Evolutionary conservation across 345 rosid species (phyloP), one percentile per base, ranked within the genome.

Genomic region (Populus pruinosa): DNA sequence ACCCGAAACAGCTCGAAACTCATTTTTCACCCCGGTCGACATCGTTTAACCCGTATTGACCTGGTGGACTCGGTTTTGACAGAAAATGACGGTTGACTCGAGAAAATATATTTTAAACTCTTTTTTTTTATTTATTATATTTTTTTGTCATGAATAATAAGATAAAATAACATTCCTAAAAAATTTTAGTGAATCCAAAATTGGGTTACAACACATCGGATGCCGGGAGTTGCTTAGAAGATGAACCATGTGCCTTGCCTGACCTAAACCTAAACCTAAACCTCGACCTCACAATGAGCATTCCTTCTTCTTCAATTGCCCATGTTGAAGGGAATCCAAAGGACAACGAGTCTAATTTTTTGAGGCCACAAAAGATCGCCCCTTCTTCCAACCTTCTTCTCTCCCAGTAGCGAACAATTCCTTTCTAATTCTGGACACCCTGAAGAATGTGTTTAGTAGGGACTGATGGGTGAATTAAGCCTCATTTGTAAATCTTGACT

Each of bases 201-300:
- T n/a, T n/a, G n/a, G n/a, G n/a, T n/a, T n/a, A n/a, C n/a, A n/a
- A n/a, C n/a, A n/a, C n/a, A n/a, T 86, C 90, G 0, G 85, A 87
- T 73, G 85, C 83, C 5, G 84, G 63, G 12, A 85, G 89, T 72
- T 73, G 84, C 81, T 36, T 82, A 64, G 84, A 85, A 29, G 80
- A 88, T 50, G 82, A 79, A 11, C 77, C 74, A 12, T 18, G 61
- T 59, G 41, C 67, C 2, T 59, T 87, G 69, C 92, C 89, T 31
- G 89, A 89, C 77, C 80, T 89, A 59, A 89, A 89, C 72, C 27
- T 27, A 27, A 27, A 89, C 77, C 80, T 89, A 59, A 89, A 89
- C 72, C 88, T 89, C n/a, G 87, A 84, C 36, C 83, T 83, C 47
- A 59, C 82, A 6, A 64, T 79, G 5, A 75, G 67, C 10, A 3